Conservation (phyloP, 768 basidiomycete species). For the Phaeotremella fagi region DNA sequence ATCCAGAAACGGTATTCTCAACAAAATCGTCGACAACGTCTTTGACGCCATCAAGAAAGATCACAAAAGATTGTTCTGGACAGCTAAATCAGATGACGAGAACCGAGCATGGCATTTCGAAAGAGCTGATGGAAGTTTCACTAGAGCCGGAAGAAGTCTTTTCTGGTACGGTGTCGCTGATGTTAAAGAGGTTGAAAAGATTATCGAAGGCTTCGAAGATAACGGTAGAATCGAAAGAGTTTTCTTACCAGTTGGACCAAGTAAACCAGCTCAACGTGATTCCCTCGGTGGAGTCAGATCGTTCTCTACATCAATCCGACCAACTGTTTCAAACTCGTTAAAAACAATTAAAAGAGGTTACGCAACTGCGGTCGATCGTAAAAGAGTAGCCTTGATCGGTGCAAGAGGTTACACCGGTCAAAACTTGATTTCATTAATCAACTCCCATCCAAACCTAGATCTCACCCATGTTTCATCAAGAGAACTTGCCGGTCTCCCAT, state of each 20-base stretch:
- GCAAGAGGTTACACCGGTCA: slow-evolving; percentile 95
- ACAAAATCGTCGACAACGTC: slow-evolving; percentile 94
- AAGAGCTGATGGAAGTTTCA: slow-evolving; percentile 95
- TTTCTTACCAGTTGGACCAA: slow-evolving; percentile 70
- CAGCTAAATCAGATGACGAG: slow-evolving; percentile 91
- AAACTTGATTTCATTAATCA: slow-evolving; percentile 78
- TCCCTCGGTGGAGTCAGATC: slow-evolving; percentile 52
- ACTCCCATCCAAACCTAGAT: slow-evolving; percentile 78
- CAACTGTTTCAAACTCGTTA: slow-evolving; percentile 48
- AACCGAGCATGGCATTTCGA: slow-evolving; percentile 99
- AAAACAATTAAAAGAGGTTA: slow-evolving; percentile 62
- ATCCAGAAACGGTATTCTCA: slow-evolving; percentile 80
- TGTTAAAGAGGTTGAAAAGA: slow-evolving; percentile 81
- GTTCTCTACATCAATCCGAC: slow-evolving; percentile 48
- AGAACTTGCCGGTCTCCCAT: slow-evolving; percentile 74
- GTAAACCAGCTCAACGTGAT: slow-evolving; percentile 49
- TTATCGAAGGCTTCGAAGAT: slow-evolving; percentile 59
- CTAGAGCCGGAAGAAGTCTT: slow-evolving; percentile 81
- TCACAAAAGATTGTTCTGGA: slow-evolving; percentile 92
- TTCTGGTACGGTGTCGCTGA: slow-evolving; percentile 98
- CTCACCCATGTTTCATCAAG: slow-evolving; percentile 96
- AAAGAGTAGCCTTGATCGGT: slow-evolving; percentile 88
- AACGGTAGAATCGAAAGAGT: slow-evolving; percentile 80
- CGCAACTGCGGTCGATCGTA: slow-evolving; percentile 64
- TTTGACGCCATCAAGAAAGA: slow-evolving; percentile 96